phyloP scores from a whole-genome alignment of 73 alveolate genomes.

The Tetrahymena elliotti region DNA sequence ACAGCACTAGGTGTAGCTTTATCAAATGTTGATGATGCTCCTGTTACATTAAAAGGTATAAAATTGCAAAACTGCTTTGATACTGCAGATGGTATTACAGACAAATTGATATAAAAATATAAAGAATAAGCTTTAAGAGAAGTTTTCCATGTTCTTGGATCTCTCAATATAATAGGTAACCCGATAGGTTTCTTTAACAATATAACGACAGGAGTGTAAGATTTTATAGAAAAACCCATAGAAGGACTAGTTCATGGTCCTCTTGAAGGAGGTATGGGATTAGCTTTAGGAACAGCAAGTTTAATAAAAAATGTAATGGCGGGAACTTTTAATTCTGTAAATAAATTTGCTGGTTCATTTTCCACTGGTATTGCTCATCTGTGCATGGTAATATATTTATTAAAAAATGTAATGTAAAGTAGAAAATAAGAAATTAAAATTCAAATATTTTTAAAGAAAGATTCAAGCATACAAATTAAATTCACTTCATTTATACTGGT shows the following conservation, averaged over 20 bases:
- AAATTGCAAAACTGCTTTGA: conserved; percentile 52
- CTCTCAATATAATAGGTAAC: conserved; percentile 87
- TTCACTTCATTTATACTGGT: conserved; percentile 29
- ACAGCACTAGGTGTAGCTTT: conserved; percentile 67
- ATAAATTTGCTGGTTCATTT: conserved; percentile 75
- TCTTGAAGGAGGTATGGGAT: conserved; percentile 82
- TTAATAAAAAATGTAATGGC: conserved; percentile 88
- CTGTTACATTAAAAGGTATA: conserved; percentile 53
- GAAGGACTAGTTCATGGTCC: conserved; percentile 94
- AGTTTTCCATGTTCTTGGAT: conserved; percentile 69
- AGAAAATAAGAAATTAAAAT: background rate
- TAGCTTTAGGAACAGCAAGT: conserved; percentile 85
- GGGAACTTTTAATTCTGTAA: conserved; percentile 92
- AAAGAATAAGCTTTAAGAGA: conserved; percentile 39
- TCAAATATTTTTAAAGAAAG: conserved; percentile 38
- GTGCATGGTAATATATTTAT: conserved; percentile 56
- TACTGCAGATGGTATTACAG: conserved; percentile 35
- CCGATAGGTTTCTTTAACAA: conserved; percentile 81
- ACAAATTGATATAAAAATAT: conserved; percentile 42
- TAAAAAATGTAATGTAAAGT: background rate
- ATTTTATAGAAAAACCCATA: conserved; percentile 88
- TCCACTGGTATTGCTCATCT: conserved; percentile 82
- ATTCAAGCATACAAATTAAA: conserved; percentile 67
- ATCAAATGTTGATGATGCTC: conserved; percentile 72
- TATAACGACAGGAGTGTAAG: conserved; percentile 91